A percentile compares a stretch with the other conserved stretches of the same genome.
These are phyloP conservation scores for Bipolaris zeicola DNA, from an alignment of 2,329 filamentous ascomycete species.

Conservation along the genomic window DNA sequence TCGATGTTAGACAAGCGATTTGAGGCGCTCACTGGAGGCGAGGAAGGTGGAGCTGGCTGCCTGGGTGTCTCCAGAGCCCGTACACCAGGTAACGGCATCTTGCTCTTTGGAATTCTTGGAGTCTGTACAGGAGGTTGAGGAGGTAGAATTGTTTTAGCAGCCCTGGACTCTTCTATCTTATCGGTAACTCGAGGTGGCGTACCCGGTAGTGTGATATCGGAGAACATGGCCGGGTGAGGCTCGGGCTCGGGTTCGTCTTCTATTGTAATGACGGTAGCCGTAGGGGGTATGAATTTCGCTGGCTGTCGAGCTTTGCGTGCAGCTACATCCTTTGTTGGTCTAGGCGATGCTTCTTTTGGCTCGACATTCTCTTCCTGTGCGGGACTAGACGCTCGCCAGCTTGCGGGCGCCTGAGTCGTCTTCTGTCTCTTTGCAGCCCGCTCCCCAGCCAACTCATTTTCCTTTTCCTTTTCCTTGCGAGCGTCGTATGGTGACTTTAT, in stretches of 20 bases:
- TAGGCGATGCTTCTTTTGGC: conserved; percentile 23
- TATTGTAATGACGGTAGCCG: conserved; percentile 43
- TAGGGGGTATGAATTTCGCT: conserved; percentile 25
- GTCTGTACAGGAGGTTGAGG: conserved; percentile 16
- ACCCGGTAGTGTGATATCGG: conserved; percentile 33
- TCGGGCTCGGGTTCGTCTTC: conserved; percentile 40
- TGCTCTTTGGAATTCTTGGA: conserved; percentile 32
- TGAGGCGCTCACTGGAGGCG: conserved; percentile 46
- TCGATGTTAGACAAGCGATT: conserved; percentile 47
- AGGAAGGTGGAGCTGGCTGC: conserved; percentile 36
- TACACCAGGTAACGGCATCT: conserved; percentile 31
- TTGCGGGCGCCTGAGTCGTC: conserved; percentile 17
- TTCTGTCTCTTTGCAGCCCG: conserved; percentile 50
- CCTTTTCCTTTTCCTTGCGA: conserved; percentile 33
- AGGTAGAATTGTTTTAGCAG: conserved; percentile 4
- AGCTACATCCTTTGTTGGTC: conserved; percentile 33
- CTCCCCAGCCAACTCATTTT: conserved; percentile 41
- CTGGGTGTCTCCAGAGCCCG: conserved; percentile 33
- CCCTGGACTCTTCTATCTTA: background rate
- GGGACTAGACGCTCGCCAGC: conserved; percentile 25
- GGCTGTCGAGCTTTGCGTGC: conserved; percentile 26
- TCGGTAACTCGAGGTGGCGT: conserved; percentile 20
- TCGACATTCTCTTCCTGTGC: conserved; percentile 13
- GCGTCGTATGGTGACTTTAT: conserved; percentile 71
- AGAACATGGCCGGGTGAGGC: conserved; percentile 19